Conservation (phyloP, 495 filamentous ascomycete genomes). For the Aspergillus olivimuriae region DNA sequence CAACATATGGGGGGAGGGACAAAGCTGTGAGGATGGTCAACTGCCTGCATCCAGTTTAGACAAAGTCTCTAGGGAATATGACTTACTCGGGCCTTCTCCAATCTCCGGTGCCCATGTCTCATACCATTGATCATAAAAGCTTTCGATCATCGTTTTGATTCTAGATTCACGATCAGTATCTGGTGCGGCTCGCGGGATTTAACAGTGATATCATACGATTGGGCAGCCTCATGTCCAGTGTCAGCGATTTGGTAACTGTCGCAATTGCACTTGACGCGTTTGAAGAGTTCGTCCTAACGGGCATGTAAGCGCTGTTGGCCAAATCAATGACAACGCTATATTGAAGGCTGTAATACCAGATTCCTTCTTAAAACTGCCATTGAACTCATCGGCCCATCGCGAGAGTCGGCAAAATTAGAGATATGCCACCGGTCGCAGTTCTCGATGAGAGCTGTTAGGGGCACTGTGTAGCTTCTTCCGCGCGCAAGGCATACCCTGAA, state of each 20-base stretch:
- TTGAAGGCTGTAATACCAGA: conserved; percentile 33
- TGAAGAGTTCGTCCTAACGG: conserved; percentile 52
- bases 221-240: conserved; percentile 48
- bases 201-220: conserved; percentile 36
- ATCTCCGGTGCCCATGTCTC: conserved; percentile 54
- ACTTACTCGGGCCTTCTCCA: conserved; percentile 48
- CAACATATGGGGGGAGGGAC: conserved; percentile 63
- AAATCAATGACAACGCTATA: no score
- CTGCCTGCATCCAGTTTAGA: neutral
- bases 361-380: conserved; percentile 63
- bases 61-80: neutral
- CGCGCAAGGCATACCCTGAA: conserved; percentile 60
- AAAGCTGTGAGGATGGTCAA: conserved; percentile 33
- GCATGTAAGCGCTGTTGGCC: no score
- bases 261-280: conserved; percentile 54
- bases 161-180: no score
- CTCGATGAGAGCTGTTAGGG: conserved; percentile 55
- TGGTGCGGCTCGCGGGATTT: no score
- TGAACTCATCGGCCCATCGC: conserved; percentile 62
- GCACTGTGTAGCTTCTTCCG: conserved; percentile 61
- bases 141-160: conserved; percentile 54
- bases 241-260: conserved; percentile 48
- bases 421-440: conserved; percentile 64
- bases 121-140: conserved; percentile 57
- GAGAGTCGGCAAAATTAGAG: conserved; percentile 53